These are phyloP conservation scores for Verbascum thapsus DNA, from an alignment of 257 asterid species.

Conservation along the genomic window DNA sequence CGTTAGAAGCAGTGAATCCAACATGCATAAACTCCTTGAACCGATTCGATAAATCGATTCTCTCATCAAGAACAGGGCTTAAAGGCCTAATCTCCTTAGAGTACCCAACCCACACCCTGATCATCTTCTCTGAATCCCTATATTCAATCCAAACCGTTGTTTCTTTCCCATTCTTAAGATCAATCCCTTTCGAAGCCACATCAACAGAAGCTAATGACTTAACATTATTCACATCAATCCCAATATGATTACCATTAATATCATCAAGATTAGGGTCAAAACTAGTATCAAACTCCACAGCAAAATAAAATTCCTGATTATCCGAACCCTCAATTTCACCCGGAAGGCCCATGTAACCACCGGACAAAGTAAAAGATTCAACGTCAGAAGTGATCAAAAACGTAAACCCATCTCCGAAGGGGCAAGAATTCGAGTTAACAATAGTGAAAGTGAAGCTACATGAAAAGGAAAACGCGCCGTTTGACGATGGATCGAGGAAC, in stretches of 20 bases:
- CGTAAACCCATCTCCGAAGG: conserved; percentile 72
- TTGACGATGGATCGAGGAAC: conserved; percentile 54
- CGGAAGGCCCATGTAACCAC: conserved; percentile 74
- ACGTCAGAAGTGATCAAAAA: conserved; percentile 57
- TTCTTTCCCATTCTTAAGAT: conserved; percentile 52
- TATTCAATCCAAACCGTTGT: conserved; percentile 69
- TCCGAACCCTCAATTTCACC: conserved; percentile 9
- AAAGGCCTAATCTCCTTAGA: conserved; percentile 44
- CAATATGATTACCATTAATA: conserved; percentile 57
- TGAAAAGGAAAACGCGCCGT: conserved; percentile 62
- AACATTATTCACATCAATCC: conserved; percentile 46
- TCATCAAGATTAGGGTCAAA: conserved; percentile 47
- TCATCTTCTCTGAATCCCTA: conserved; percentile 45
- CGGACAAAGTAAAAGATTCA: conserved; percentile 35
- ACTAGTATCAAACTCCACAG: conserved; percentile 65
- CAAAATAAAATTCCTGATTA: conserved; percentile 47
- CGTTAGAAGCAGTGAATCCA: conserved; percentile 74
- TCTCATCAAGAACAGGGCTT: conserved; percentile 50
- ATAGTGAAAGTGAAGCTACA: conserved; percentile 65
- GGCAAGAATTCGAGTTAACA: conserved; percentile 46
- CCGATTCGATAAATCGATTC: conserved; percentile 51
- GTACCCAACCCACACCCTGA: conserved; percentile 61
- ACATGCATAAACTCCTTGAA: conserved; percentile 70
- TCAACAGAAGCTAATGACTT: conserved; percentile 53
- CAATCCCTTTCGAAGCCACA: conserved; percentile 41